Conservation (phyloP, 768 basidiomycete species). For the Phylloporus sp. region DNA sequence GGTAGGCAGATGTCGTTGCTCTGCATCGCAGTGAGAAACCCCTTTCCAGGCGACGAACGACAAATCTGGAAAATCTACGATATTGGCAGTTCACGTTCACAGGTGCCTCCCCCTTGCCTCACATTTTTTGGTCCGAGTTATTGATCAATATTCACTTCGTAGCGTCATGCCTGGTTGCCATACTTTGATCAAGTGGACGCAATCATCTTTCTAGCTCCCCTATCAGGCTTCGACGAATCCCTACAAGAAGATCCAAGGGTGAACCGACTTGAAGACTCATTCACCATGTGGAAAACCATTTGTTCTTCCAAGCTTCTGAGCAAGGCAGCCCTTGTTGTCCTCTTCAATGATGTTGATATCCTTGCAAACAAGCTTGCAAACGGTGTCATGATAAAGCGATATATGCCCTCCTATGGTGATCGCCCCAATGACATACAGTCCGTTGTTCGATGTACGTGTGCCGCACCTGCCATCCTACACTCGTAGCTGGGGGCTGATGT, state of each 20-base stretch:
- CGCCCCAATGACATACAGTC: conserved; percentile 62
- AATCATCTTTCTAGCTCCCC: conserved; percentile 77
- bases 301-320: conserved; percentile 63
- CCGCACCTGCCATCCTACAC: background rate
- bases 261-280: conserved; percentile 72
- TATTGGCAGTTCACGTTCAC: conserved; percentile 69
- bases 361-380: conserved; percentile 59
- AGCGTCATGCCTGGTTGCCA: conserved; percentile 78
- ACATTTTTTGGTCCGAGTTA: background rate
- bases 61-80: conserved; percentile 74
- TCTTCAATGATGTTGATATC: conserved; percentile 68
- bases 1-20: conserved; percentile 10
- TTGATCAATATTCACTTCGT: conserved; percentile 1
- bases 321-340: conserved; percentile 56
- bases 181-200: conserved; percentile 78
- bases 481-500: background rate
- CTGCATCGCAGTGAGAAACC: background rate
- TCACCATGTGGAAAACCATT: conserved; percentile 67
- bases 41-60: conserved; percentile 29
- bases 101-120: conserved; percentile 35
- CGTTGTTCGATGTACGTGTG: conserved; percentile 58
- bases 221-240: conserved; percentile 79
- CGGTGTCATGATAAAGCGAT: conserved; percentile 52
- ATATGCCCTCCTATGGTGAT: conserved; percentile 64
- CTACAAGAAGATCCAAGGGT: conserved; percentile 66